Evolutionary conservation across 2,329 filamentous ascomycete genomes (phyloP).

Genomic region (Microcyclospora pomicola): DNA sequence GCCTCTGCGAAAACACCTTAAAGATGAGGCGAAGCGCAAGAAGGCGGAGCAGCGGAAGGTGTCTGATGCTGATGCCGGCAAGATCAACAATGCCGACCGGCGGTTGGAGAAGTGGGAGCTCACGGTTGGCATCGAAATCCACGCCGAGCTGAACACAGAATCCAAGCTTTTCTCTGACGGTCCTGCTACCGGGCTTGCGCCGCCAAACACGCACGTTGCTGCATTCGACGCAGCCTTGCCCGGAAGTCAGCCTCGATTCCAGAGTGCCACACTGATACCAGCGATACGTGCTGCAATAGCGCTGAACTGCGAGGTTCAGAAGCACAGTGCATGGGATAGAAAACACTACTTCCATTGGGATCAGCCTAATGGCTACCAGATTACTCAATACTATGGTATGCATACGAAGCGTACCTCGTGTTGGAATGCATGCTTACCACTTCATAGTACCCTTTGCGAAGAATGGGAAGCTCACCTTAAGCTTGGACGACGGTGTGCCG

Average conservation of each 20-base stretch:
- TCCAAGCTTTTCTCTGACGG: constrained; percentile 70
- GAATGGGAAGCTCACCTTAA: constrained; percentile 58
- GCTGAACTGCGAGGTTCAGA: constrained; percentile 65
- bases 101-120: constrained; percentile 61
- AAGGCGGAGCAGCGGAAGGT: constrained; percentile 14
- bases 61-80: constrained; percentile 1
- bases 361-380: constrained; percentile 90
- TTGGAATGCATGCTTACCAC: too few relatives aligned
- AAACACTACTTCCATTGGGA: constrained; percentile 99
- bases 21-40: constrained; percentile 26
- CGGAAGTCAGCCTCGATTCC: constrained; percentile 75
- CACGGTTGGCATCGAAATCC: constrained; percentile 92
- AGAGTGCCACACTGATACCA: constrained; percentile 68
- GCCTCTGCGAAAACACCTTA: constrained; percentile 27
- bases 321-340: constrained; percentile 71
- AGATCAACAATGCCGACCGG: constrained; percentile 9
- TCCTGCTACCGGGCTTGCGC: constrained; percentile 8
- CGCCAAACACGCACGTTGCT: constrained; percentile 75
- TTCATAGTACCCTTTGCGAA: constrained; percentile 45
- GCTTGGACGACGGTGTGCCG: constrained; percentile 62
- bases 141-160: constrained; percentile 83
- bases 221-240: constrained; percentile 82
- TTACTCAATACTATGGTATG: constrained; percentile 77
- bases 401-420: constrained; percentile 9
- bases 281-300: constrained; percentile 82